Evolutionary conservation across 768 basidiomycete genomes (phyloP).

Genomic region (Boletellus sp.): DNA sequence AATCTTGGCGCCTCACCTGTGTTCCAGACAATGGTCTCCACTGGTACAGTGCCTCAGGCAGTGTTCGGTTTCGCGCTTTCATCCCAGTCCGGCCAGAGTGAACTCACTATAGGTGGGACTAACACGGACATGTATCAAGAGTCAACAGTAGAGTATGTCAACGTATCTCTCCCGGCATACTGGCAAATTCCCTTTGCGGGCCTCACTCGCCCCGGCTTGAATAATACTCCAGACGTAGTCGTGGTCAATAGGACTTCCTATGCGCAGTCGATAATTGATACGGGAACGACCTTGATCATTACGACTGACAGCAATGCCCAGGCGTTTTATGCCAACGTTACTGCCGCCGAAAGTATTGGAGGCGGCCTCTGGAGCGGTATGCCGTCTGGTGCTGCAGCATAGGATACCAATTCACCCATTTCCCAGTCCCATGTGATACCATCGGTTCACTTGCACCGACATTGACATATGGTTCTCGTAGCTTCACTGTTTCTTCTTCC

Average conservation of each 20-base stretch:
- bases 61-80: constrained; percentile 51
- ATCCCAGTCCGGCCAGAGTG: constrained; percentile 36
- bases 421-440: constrained; percentile 33
- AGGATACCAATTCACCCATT: neutral
- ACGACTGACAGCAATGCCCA: constrained; percentile 24
- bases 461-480: constrained; percentile 38
- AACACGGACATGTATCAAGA: constrained; percentile 46
- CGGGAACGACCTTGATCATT: constrained; percentile 27
- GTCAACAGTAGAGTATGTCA: constrained; percentile 35
- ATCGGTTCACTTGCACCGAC: constrained; percentile 26
- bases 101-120: constrained; percentile 55
- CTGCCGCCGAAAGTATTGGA: constrained; percentile 23
- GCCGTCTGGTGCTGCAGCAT: neutral
- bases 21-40: constrained; percentile 43
- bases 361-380: constrained; percentile 36
- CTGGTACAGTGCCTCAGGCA: constrained; percentile 31
- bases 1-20: constrained; percentile 33
- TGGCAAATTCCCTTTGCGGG: constrained; percentile 37
- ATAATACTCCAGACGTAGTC: constrained; percentile 19
- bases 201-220: constrained; percentile 23
- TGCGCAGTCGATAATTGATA: constrained; percentile 35
- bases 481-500: constrained; percentile 34
- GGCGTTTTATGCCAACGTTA: constrained; percentile 28
- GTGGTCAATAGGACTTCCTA: constrained; percentile 21
- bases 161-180: constrained; percentile 31